Percentiles rank a stretch among this genome's conserved stretches.
Conservation (phyloP, 768 basidiomycete species). For the Suillus variegatus region DNA sequence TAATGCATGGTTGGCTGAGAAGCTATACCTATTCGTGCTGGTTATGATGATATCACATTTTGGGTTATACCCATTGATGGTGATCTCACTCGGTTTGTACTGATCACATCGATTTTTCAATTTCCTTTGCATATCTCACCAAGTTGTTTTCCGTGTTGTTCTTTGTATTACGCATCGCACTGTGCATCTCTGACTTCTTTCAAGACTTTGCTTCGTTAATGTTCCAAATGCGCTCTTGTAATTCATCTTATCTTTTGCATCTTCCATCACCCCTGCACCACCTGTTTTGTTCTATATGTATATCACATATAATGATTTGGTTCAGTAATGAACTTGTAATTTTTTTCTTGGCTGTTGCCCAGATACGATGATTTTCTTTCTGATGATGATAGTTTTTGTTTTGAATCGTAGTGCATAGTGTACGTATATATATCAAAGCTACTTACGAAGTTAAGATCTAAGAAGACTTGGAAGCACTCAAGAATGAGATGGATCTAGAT, state of each 20-base stretch:
- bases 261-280: not conserved
- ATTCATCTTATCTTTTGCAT: not conserved
- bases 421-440: not conserved
- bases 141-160: not conserved
- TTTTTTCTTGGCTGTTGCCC: not conserved
- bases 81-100: not conserved
- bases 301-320: slow-evolving; percentile 4
- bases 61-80: not conserved
- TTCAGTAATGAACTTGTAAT: slow-evolving; percentile 8
- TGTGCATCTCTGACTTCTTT: not conserved
- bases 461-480: not conserved
- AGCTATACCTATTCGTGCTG: not conserved
- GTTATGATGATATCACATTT: not conserved
- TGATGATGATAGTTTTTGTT: not conserved
- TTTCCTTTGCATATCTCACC: not conserved
- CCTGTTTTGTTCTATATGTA: slow-evolving; percentile 1
- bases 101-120: not conserved
- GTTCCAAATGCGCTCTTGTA: not conserved
- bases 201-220: not conserved
- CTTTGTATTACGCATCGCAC: slow-evolving; percentile 3
- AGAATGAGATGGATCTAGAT: not conserved
- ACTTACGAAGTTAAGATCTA: not conserved
- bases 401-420: not conserved
- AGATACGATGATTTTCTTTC: not conserved
- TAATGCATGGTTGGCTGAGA: not conserved